These are phyloP conservation scores for Cornus controversa DNA, from an alignment of 148 eudicot species.

Conservation along the genomic window DNA sequence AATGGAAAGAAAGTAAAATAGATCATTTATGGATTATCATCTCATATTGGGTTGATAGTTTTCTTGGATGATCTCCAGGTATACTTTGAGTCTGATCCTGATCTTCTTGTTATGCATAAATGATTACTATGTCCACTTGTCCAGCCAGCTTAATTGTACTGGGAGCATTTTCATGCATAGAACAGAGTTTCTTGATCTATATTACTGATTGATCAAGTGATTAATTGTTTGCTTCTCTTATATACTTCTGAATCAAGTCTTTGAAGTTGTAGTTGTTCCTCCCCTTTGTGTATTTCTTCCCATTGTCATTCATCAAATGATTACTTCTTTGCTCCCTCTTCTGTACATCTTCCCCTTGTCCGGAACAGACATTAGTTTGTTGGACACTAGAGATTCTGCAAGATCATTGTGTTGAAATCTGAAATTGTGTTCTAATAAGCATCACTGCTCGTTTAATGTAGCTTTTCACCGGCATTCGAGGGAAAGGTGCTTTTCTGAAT, in stretches of 20 bases:
- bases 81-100: not conserved
- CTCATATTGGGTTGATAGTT: not conserved
- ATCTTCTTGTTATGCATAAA: not conserved
- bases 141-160: conserved; percentile 1
- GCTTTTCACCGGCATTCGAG: conserved; percentile 80
- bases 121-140: not conserved
- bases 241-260: not conserved
- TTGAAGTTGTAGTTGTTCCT: no score
- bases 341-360: not conserved
- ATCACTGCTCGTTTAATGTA: conserved; percentile 22
- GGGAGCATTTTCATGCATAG: not conserved
- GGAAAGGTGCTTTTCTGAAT: conserved; percentile 89
- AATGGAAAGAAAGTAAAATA: not conserved
- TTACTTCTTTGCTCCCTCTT: not conserved
- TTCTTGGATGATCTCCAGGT: not conserved
- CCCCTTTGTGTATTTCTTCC: no score
- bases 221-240: not conserved
- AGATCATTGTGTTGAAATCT: not conserved
- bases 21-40: not conserved
- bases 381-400: not conserved
- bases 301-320: not conserved
- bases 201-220: not conserved
- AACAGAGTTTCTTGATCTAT: not conserved
- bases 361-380: not conserved
- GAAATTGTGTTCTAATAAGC: not conserved